Evolutionary conservation across 192 early-diverging fungal genomes (phyloP).

Genomic region (Obelidium mucronatum): DNA sequence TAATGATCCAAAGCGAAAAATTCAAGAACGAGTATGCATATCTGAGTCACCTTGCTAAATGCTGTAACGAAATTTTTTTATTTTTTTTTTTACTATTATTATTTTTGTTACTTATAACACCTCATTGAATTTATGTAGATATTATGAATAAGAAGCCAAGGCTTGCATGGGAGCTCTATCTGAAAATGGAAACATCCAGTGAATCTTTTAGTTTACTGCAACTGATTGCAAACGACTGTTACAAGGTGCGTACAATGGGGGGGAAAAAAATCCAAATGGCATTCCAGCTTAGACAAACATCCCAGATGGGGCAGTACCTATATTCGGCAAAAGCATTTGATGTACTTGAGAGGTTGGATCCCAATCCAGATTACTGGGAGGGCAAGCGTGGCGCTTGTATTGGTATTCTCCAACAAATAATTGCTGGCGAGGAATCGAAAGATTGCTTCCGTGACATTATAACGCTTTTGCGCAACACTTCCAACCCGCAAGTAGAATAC

Average conservation of each 20-base stretch:
- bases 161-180: conserved; percentile 67
- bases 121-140: conserved; percentile 43
- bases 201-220: conserved; percentile 70
- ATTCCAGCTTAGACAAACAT: no score
- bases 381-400: conserved; percentile 71
- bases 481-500: conserved; percentile 70
- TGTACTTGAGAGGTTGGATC: conserved; percentile 67
- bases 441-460: conserved; percentile 62
- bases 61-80: conserved; percentile 52
- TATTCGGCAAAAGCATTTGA: conserved; percentile 69
- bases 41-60: conserved; percentile 62
- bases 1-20: conserved; percentile 65
- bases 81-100: conserved; percentile 13
- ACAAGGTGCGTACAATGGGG: conserved; percentile 56
- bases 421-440: conserved; percentile 56
- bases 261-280: no score
- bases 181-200: conserved; percentile 72
- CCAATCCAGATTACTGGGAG: conserved; percentile 71
- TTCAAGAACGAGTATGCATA: conserved; percentile 66
- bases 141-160: conserved; percentile 70
- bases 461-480: conserved; percentile 60
- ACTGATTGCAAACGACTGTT: conserved; percentile 69
- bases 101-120: no score
- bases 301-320: conserved; percentile 52
- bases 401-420: conserved; percentile 62